Evolutionary conservation across 176 grass and related monocot species (phyloP).

Genomic region (Neostapfia colusana): DNA sequence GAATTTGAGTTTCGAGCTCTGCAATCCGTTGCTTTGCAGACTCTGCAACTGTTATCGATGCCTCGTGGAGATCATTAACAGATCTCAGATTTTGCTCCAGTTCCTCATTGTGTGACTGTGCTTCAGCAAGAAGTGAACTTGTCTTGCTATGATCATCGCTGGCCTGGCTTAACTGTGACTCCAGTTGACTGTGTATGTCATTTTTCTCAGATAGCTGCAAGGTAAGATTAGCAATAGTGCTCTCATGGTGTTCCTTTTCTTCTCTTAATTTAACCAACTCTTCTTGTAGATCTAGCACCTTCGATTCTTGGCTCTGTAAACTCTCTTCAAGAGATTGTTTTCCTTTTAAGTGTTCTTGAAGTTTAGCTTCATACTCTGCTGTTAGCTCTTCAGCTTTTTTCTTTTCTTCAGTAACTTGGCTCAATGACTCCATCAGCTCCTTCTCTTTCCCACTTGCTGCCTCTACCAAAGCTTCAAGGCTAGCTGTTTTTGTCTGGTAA

Average conservation of each 20-base stretch:
- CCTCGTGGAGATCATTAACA: constrained; percentile 56
- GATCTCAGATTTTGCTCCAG: constrained; percentile 64
- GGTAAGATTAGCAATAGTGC: constrained; percentile 52
- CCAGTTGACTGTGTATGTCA: constrained; percentile 48
- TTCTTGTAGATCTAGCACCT: constrained; percentile 53
- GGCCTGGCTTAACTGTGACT: constrained; percentile 53
- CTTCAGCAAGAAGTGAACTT: constrained; percentile 59
- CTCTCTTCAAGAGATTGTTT: constrained; percentile 57
- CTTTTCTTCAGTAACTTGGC: constrained; percentile 67
- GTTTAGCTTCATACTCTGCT: constrained; percentile 46
- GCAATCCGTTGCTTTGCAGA: constrained; percentile 40
- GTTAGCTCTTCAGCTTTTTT: constrained; percentile 55
- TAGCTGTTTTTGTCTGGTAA: constrained; percentile 57
- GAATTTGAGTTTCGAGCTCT: constrained; percentile 63
- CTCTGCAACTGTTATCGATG: constrained; percentile 53
- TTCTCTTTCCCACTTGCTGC: constrained; percentile 58
- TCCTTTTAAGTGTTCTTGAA: constrained; percentile 54
- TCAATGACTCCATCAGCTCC: constrained; percentile 57
- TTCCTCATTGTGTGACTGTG: constrained; percentile 69
- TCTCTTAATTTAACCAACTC: constrained; percentile 50
- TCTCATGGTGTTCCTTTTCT: constrained; percentile 57
- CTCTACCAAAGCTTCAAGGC: constrained; percentile 65
- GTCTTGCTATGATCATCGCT: constrained; percentile 54
- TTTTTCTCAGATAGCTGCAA: constrained; percentile 47
- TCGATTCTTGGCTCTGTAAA: constrained; percentile 58